Evolutionary conservation across 306 rosid genomes (phyloP).

Genomic region (Trifolium pratense): DNA sequence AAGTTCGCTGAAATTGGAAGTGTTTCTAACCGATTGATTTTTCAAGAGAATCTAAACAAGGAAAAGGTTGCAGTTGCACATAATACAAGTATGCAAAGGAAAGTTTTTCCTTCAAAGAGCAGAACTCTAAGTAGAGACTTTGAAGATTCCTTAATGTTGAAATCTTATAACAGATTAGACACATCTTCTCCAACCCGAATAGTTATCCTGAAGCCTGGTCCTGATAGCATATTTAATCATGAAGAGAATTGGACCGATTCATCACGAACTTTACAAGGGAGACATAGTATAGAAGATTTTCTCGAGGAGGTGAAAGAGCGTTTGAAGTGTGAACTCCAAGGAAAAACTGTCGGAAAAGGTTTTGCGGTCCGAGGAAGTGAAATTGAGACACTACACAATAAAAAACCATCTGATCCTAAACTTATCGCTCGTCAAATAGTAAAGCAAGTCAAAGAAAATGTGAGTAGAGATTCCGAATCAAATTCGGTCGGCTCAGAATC

Average conservation of each 20-base stretch:
- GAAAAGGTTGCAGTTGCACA: conserved; percentile 45
- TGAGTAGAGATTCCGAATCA: conserved; percentile 63
- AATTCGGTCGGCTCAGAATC: conserved; percentile 71
- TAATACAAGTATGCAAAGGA: conserved; percentile 49
- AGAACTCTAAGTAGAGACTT: conserved; percentile 79
- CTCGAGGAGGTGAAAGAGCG: conserved; percentile 93
- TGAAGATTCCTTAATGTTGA: conserved; percentile 66
- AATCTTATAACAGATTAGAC: conserved; percentile 49
- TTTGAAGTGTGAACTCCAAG: conserved; percentile 77
- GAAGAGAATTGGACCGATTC: conserved; percentile 70
- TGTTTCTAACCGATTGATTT: conserved; percentile 46
- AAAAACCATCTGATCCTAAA: conserved; percentile 77
- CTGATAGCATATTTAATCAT: conserved; percentile 62
- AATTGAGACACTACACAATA: conserved; percentile 75
- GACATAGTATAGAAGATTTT: conserved; percentile 84
- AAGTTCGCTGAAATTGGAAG: conserved; percentile 63
- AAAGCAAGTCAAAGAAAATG: conserved; percentile 77
- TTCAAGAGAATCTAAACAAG: conserved; percentile 59
- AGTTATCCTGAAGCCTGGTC: conserved; percentile 92
- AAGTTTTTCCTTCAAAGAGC: conserved; percentile 60
- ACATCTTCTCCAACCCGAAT: conserved; percentile 68
- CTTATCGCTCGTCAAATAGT: conserved; percentile 75
- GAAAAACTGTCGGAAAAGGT: conserved; percentile 62
- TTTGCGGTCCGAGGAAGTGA: conserved; percentile 78
- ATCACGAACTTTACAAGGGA: conserved; percentile 60